Evolutionary conservation across 1,284 basidiomycete genomes (phyloP).

Genomic region (Phaffia rhodozyma): DNA sequence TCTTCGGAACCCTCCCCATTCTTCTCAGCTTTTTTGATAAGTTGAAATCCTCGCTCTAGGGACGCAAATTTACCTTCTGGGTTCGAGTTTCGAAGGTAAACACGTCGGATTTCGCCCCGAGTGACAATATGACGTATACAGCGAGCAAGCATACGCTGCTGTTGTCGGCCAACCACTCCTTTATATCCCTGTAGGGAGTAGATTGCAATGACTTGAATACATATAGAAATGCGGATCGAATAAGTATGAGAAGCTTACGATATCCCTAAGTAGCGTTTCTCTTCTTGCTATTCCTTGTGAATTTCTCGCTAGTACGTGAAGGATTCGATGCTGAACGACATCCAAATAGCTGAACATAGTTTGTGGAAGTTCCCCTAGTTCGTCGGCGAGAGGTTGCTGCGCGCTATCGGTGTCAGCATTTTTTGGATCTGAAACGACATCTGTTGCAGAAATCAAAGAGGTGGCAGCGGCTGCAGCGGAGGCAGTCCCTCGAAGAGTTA

Average conservation of each 20-base stretch:
- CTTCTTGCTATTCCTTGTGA: not conserved
- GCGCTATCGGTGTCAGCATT: not conserved
- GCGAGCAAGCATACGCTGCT: not conserved
- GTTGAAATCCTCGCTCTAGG: slow-evolving; percentile 21
- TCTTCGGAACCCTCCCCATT: not conserved
- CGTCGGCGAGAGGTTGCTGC: not conserved
- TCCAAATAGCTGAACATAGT: slow-evolving; percentile 1
- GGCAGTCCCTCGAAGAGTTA: not conserved
- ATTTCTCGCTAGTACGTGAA: not conserved
- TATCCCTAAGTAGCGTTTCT: not conserved
- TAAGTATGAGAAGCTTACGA: not conserved
- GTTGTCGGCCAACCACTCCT: not conserved
- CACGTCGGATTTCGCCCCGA: slow-evolving; percentile 31
- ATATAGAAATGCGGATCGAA: not conserved
- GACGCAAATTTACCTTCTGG: slow-evolving; percentile 28
- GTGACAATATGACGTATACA: slow-evolving; percentile 27
- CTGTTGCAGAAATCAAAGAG: not conserved
- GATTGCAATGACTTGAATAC: not conserved
- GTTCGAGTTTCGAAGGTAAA: slow-evolving; percentile 18
- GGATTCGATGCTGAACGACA: not conserved
- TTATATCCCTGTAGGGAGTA: not conserved
- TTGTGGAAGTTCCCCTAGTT: not conserved
- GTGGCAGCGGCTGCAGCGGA: not conserved
- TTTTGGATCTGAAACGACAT: not conserved
- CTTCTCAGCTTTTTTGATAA: not conserved